Base-by-base conservation (phyloP, 1,284 basidiomycete species). In the Mycena sp. region DNA sequence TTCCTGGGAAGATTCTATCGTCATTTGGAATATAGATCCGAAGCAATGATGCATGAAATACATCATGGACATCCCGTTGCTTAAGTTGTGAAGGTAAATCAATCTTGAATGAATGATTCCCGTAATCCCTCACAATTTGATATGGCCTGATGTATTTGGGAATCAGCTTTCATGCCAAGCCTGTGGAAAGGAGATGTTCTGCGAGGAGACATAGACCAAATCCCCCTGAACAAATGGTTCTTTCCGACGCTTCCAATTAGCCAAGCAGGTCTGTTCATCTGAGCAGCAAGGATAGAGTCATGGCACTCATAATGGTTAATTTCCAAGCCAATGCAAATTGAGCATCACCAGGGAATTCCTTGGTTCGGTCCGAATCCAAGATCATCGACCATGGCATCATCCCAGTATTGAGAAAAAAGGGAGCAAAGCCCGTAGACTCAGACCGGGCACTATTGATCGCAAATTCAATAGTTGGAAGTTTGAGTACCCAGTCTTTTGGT, bases 1-100 rank as follows among this genome's bases (percentile, higher is more conserved):
- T n/a, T 3, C 71, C 70, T 12, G 70, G 70, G 50, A 73, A 73
- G 6, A 70, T 23, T n/a, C 62, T n/a, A 49, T 71, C 67, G 51
- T 72, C 65, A 35, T 72, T 73, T 0, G 70, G 70, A 1, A 67
- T 35, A 56, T 71, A 67, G 9, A 69, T 49, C 16, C 66, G 21
- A 3, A 73, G 50, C n/a, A 71, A 50, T 1, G n/a, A n/a, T n/a
- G n/a, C n/a, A n/a, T n/a, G n/a, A n/a, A n/a, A n/a, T n/a, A n/a
- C n/a, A n/a, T n/a, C 68, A 70, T 70, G 72, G 2, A 71, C 55
- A 4, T 68, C 71, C 28, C 68, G 30, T 21, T 57, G 52, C 25
- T 52, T 60, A 11, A 73, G 26, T n/a, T 49, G 23, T 16, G 37
- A 6, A 1, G 70, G 64, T 2, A 73, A 28, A 9, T 69, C 62